Base-by-base conservation (phyloP, 1,139 yeast genomes). In the Saccharomyces hybrid region DNA sequence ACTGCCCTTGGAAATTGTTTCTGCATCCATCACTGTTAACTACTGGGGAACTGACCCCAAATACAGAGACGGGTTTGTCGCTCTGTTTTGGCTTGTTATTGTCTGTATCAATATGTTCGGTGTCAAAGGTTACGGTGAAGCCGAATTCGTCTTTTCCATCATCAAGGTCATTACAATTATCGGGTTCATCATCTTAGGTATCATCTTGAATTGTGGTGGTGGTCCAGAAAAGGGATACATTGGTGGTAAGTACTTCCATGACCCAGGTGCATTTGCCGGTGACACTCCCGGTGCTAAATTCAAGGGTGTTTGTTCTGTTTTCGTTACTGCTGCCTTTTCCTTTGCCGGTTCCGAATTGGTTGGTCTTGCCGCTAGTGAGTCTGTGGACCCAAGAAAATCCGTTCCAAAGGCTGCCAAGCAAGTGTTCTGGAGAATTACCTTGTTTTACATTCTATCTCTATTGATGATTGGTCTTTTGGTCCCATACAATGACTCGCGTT, bases 361-460 rank as follows among this genome's bases (percentile, higher is more conserved):
- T 58, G 96, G 95, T 60, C 75, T 90, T 61, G 95, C 96, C 26
- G 88, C 95, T 53, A 89, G 95, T 16, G 97, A 90, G 73, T 81
- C 96, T 44, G 76, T 74, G 51, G 84, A 88, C 71, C 96, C 96
- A 58, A 77, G 86, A 66, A 79, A 77, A 64, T 69, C 87, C 34
- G 73, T 88, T 53, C 95, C 95, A 51, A 76, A 76, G 61, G 95
- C 96, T 48, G 82, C 85, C 49, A 84, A 83, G 66, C 86, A 82
- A 67, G 88, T 82, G 4, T 83, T 84, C 64, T 84, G 88, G 87
- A 80, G 89, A 77, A 81, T 84, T 54, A 72, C 80, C 32, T 68
- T 84, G 41, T 84, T 84, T 69, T 84, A 84, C 71, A 70, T 80
- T 54, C 69, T 74, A 29, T 71, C 80, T 2, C 67, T 79, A 59